Conservation (phyloP, 2,329 filamentous ascomycete genomes). For the Colletotrichum gloeosporioides region DNA sequence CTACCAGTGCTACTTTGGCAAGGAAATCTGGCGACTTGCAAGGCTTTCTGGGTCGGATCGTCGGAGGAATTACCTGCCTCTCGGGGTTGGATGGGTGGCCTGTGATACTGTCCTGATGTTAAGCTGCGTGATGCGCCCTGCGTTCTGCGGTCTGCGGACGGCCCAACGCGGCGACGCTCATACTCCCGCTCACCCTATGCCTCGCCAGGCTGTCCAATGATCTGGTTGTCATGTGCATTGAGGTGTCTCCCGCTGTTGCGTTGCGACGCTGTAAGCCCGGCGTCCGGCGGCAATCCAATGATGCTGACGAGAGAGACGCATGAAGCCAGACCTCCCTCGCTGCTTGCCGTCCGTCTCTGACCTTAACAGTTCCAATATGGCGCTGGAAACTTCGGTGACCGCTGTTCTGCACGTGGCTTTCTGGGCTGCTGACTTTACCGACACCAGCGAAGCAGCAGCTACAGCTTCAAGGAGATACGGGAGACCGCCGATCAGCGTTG, state of each 20-base stretch:
- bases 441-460: background rate
- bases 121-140: background rate
- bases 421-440: background rate
- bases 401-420: background rate
- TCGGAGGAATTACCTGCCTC: conserved; percentile 7
- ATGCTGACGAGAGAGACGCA: background rate
- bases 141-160: background rate
- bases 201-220: background rate
- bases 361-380: background rate
- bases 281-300: background rate
- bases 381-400: background rate
- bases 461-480: background rate
- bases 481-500: conserved; percentile 3
- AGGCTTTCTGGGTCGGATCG: background rate
- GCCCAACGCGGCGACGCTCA: conserved; percentile 3
- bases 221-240: background rate
- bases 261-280: background rate
- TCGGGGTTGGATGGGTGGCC: background rate
- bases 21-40: background rate
- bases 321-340: background rate
- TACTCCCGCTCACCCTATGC: background rate
- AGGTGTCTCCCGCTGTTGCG: background rate
- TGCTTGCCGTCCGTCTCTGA: background rate
- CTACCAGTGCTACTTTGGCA: background rate
- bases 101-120: background rate